These are phyloP conservation scores for Piper longum DNA, from an alignment of 164 flowering plant genomes.

Conservation along the genomic window DNA sequence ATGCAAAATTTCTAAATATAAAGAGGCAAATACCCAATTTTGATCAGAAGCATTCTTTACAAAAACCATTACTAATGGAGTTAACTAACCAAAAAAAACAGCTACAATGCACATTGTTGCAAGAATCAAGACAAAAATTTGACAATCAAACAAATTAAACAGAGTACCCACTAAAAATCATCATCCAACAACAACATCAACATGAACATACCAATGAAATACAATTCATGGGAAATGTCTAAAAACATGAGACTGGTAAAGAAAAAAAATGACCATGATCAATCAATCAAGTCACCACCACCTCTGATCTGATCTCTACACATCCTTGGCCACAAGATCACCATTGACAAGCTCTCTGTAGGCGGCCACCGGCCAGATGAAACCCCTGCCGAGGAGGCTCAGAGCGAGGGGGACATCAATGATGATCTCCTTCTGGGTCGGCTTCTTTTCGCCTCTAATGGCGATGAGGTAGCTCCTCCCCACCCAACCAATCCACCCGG, in stretches of 20 bases:
- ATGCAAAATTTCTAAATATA: too few relatives aligned
- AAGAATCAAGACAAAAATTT: too few relatives aligned
- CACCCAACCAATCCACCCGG: conserved; percentile 99
- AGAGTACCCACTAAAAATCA: background rate
- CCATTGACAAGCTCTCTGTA: conserved; percentile 72
- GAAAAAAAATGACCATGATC: too few relatives aligned
- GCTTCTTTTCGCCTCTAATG: conserved; percentile 83
- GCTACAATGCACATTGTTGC: too few relatives aligned
- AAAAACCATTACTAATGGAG: too few relatives aligned
- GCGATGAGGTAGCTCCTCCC: conserved; percentile 95
- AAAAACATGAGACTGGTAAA: too few relatives aligned
- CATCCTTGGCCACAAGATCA: conserved; percentile 57
- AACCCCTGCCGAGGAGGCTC: conserved; percentile 57
- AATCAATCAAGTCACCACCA: background rate
- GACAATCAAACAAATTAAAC: background rate
- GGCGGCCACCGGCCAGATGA: conserved; percentile 95
- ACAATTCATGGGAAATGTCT: too few relatives aligned
- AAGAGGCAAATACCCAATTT: too few relatives aligned
- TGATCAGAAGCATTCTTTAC: too few relatives aligned
- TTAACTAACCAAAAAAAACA: too few relatives aligned
- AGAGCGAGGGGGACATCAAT: conserved; percentile 88
- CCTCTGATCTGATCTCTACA: background rate
- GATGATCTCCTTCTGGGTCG: conserved; percentile 90
- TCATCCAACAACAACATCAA: background rate
- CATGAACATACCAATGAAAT: background rate